A percentile compares a stretch with the other conserved stretches of the same genome.
Evolutionary conservation across 2,329 filamentous ascomycete species (phyloP).

Genomic region (Onygena corvina): DNA sequence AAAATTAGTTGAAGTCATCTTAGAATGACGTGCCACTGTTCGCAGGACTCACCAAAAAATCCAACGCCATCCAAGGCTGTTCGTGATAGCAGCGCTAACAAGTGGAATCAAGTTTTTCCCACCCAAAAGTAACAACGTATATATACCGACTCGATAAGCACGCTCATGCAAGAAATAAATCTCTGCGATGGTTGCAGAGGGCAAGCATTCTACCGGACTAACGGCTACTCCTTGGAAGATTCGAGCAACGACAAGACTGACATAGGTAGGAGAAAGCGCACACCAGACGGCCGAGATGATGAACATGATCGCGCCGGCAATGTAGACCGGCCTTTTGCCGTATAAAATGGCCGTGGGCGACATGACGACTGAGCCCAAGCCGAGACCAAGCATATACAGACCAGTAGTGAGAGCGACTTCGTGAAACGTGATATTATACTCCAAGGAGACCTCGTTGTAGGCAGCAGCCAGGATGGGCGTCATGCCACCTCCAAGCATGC

Average conservation of each 20-base stretch:
- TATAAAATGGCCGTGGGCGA: constrained; percentile 84
- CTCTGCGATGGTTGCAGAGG: constrained; percentile 86
- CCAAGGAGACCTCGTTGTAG: constrained; percentile 64
- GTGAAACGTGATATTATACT: constrained; percentile 55
- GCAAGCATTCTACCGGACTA: constrained; percentile 81
- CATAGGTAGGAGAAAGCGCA: constrained; percentile 67
- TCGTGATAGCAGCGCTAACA: constrained; percentile 73
- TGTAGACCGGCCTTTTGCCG: constrained; percentile 83
- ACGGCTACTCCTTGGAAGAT: constrained; percentile 81
- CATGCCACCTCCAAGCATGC: constrained; percentile 85
- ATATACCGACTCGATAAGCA: constrained; percentile 85
- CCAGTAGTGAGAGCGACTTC: constrained; percentile 77
- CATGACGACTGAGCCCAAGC: constrained; percentile 68
- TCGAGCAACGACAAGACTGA: constrained; percentile 65
- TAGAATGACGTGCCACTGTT: neutral
- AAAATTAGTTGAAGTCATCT: constrained; percentile 16
- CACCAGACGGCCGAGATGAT: constrained; percentile 70
- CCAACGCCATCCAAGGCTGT: constrained; percentile 73
- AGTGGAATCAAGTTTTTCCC: constrained; percentile 86
- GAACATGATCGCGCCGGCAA: constrained; percentile 65
- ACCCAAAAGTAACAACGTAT: constrained; percentile 74
- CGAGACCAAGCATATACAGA: constrained; percentile 86
- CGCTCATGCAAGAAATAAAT: constrained; percentile 94
- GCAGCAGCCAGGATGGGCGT: constrained; percentile 82
- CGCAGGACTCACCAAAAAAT: constrained; percentile 67